Evolutionary conservation across 148 eudicot genomes (phyloP).

Genomic region (Rhododendron vialii): DNA sequence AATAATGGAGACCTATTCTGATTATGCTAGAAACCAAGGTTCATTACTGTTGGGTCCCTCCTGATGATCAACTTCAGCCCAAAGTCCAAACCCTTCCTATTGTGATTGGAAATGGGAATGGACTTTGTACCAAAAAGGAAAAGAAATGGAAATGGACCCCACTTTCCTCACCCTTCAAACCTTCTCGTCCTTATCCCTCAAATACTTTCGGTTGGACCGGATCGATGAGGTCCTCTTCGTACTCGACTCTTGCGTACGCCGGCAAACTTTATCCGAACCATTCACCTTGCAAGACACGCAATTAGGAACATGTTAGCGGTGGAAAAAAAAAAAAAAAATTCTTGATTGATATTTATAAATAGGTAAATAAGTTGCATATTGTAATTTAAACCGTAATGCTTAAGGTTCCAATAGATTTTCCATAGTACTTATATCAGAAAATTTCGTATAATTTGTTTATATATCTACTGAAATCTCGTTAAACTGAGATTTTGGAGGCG

Average conservation of each 20-base stretch:
- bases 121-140: background rate
- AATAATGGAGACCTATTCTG: background rate
- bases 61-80: background rate
- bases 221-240: background rate
- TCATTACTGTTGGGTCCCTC: constrained; percentile 3
- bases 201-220: background rate
- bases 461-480: background rate
- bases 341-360: background rate
- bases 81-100: background rate
- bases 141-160: background rate
- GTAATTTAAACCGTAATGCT: background rate
- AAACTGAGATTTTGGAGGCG: background rate
- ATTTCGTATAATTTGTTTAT: background rate
- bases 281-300: background rate
- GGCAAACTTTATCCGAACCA: background rate
- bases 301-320: background rate
- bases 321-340: background rate
- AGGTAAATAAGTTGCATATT: too few relatives aligned
- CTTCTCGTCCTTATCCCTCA: background rate
- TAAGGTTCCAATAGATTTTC: background rate
- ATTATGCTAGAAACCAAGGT: background rate
- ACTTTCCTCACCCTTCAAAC: background rate
- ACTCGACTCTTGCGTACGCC: background rate
- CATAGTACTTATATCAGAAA: background rate
- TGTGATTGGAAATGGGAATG: background rate